A percentile compares a stretch with the other conserved stretches of the same genome.
phyloP scores from a whole-genome alignment of 164 flowering plant species.

The Euptelea pleiosperma region DNA sequence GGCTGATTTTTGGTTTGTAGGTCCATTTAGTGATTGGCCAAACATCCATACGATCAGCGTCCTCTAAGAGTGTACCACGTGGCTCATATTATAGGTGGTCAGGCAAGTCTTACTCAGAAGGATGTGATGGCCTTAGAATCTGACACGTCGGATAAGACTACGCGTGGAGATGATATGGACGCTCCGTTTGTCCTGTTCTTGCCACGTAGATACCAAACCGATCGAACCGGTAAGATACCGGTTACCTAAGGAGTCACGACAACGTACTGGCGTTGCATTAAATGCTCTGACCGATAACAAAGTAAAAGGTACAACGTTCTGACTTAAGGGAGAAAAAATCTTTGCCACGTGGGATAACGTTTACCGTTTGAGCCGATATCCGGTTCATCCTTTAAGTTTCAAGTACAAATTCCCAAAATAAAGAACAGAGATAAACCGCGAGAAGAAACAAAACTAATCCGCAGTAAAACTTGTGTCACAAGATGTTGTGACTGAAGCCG shows the following conservation, averaged over 20 bases:
- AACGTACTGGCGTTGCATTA: conserved; percentile 13
- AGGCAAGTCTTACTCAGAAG: no score
- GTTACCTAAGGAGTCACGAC: conserved; percentile 7
- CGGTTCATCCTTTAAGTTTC: background rate
- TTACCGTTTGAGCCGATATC: conserved; percentile 7
- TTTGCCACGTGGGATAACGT: background rate
- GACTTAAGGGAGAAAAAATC: background rate
- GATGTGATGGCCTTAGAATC: background rate
- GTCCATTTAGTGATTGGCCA: no score
- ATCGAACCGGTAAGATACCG: background rate
- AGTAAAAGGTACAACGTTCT: background rate
- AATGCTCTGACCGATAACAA: conserved; percentile 7
- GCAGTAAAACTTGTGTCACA: no score
- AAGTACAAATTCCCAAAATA: background rate
- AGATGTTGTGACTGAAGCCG: no score
- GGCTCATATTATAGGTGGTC: no score
- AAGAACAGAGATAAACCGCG: conserved; percentile 22
- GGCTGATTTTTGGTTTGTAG: no score
- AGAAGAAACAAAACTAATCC: background rate
- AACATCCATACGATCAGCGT: no score
- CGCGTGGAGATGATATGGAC: background rate
- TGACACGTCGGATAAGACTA: background rate
- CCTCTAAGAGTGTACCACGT: no score
- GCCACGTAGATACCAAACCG: conserved; percentile 3
- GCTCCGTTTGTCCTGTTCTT: no score